These are phyloP conservation scores for Pestalotiopsis sp. DNA, from an alignment of 2,329 filamentous ascomycete genomes.

Conservation along the genomic window DNA sequence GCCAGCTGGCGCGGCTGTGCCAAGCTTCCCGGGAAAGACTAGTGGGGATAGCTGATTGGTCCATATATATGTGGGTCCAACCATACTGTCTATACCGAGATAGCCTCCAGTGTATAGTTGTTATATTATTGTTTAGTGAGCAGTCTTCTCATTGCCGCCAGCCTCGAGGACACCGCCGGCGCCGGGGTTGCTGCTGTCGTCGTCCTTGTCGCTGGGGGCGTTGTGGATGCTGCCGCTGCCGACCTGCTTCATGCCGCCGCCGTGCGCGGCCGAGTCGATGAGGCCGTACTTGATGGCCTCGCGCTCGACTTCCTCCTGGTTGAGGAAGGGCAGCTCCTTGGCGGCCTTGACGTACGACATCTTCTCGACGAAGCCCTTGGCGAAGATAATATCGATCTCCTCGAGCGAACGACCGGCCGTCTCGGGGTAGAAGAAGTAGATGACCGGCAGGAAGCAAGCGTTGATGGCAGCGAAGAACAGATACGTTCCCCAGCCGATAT, in stretches of 20 bases:
- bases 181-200: not conserved
- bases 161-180: not conserved
- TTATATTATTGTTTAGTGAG: not conserved
- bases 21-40: too few species aligned
- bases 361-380: constrained; percentile 60
- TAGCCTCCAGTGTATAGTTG: not conserved
- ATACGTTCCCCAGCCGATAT: constrained; percentile 55
- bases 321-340: constrained; percentile 56
- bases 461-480: constrained; percentile 51
- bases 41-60: too few species aligned
- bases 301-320: constrained; percentile 52
- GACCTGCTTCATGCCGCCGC: not conserved
- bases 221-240: constrained; percentile 5
- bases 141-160: constrained; percentile 6
- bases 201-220: constrained; percentile 10
- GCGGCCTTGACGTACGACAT: constrained; percentile 64
- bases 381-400: constrained; percentile 62
- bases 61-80: too few species aligned
- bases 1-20: too few species aligned
- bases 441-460: constrained; percentile 45
- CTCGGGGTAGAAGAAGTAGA: constrained; percentile 57
- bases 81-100: too few species aligned
- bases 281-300: constrained; percentile 41
- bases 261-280: constrained; percentile 11
- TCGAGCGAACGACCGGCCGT: constrained; percentile 53